Conservation (phyloP, 805 yeast species). For the Ogataea chonburiensis region DNA sequence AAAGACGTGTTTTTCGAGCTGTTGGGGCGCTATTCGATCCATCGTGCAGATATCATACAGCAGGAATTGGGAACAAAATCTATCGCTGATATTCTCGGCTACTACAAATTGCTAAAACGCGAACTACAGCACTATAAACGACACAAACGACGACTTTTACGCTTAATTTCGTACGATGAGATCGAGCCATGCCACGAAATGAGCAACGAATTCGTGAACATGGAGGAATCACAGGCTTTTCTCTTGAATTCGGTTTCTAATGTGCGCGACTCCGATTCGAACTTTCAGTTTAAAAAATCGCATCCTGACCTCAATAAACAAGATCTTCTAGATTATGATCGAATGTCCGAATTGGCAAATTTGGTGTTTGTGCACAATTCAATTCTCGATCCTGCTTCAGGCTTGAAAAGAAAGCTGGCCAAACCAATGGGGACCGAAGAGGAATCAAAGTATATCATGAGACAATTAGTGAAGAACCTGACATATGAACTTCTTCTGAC, state of each 20-base stretch:
- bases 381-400: constrained; percentile 9
- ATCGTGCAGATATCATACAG: constrained; percentile 41
- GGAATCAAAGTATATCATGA: constrained; percentile 15
- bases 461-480: constrained; percentile 13
- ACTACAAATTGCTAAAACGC: constrained; percentile 40
- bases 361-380: constrained; percentile 12
- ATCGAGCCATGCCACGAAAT: constrained; percentile 56
- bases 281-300: constrained; percentile 14
- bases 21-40: constrained; percentile 49
- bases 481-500: constrained; percentile 18
- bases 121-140: constrained; percentile 31
- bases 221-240: constrained; percentile 41
- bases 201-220: constrained; percentile 39
- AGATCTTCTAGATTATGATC: constrained; percentile 19
- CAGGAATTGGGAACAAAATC: constrained; percentile 42
- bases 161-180: constrained; percentile 39
- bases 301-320: constrained; percentile 9
- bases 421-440: constrained; percentile 12
- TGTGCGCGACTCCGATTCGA: constrained; percentile 14
- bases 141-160: constrained; percentile 15
- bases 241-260: constrained; percentile 13
- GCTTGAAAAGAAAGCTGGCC: constrained; percentile 12
- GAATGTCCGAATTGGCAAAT: constrained; percentile 13
- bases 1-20: constrained; percentile 52
- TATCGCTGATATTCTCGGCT: constrained; percentile 42